Evolutionary conservation across 179 eudicot genomes (phyloP), one percentile per base, ranked within the genome.

Genomic region (Amaranthus tricolor): DNA sequence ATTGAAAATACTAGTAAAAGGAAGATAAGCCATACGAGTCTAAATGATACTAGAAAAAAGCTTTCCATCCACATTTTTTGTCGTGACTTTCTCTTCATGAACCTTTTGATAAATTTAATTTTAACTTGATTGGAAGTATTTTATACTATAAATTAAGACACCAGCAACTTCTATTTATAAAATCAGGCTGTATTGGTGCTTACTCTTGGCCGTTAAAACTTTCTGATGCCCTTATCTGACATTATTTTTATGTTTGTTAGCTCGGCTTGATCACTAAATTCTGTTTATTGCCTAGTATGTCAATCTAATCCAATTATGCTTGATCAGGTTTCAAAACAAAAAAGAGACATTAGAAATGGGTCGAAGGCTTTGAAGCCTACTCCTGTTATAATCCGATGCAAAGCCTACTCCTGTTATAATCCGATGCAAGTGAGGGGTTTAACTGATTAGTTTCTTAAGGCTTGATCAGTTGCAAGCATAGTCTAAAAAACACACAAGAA

Each of bases 331-430:
- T 82, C 93, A 59, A 83, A 67, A 3, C 89, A 86, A 83, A 94
- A 85, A 84, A 86, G 88, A 74, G 96, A 96, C 67, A 87, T 91
- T 55, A 88, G 97, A 76, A 93, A 93, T 82, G 98, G 97, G 68
- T 96, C 98, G 6, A 93, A 86, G 79, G 97, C 97, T 70, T 75
- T 91, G 85, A 91, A 91, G 82, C 98, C 98, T 57, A 77, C 74
- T n/a, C n/a, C n/a, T n/a, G n/a, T n/a, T n/a, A n/a, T n/a, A n/a
- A n/a, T n/a, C n/a, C n/a, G n/a, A n/a, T n/a, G n/a, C n/a, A n/a
- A n/a, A n/a, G n/a, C n/a, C n/a, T n/a, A n/a, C n/a, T n/a, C n/a
- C n/a, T n/a, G n/a, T n/a, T n/a, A n/a, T n/a, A n/a, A n/a, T 91
- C 73, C 93, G 93, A 20, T 94, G 98, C 96, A 90, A 65, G 98